Base-by-base conservation (phyloP, 805 yeast genomes). In the Candida golubevii region DNA sequence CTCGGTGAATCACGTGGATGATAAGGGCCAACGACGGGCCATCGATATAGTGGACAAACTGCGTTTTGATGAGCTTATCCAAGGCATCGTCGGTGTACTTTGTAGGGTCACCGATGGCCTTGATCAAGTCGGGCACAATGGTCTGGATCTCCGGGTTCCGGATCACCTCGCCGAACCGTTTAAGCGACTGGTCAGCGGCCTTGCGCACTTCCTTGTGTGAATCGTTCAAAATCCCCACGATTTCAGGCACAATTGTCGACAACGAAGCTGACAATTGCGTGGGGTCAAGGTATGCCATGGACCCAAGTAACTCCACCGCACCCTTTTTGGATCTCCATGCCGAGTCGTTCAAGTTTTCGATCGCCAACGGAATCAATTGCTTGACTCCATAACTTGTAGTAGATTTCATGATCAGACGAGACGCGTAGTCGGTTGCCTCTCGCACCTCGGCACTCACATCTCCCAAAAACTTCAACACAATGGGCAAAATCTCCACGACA, bases 321-420 rank as follows among this genome's bases (percentile, higher is more conserved):
- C 98, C 99, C 67, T 89, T 88, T 69, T 93, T 93, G 0, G 96
- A 81, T 68, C 99, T 78, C 99, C 99, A 93, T 0, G 95, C 84
- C 45, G 83, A 81, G 48, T 88, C 95, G 55, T 89, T 95, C 55
- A 93, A 73, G 53, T 87, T 88, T 29, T 82, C 78, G 47, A 91
- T 78, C 0, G 97, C 95, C 45, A 91, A 74, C 2, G 99, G 99
- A 62, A 93, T 89, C 62, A 93, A 75, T 53, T 84, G 83, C 59
- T 85, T 86, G 46, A 93, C 87, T 66, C 99, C 99, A 63, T 72
- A 93, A 50, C 95, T 82, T 2, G 98, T 89, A 5, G 98, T 88
- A 56, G 82, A 78, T 42, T 83, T 79, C 99, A 93, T 93, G 49
- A 93, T 85, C 39, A 79, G 78, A 56, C 86, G 79, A 0, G 98